These are phyloP conservation scores for Trichodelitschia bisporula DNA, from an alignment of 495 filamentous ascomycete genomes.

Conservation along the genomic window DNA sequence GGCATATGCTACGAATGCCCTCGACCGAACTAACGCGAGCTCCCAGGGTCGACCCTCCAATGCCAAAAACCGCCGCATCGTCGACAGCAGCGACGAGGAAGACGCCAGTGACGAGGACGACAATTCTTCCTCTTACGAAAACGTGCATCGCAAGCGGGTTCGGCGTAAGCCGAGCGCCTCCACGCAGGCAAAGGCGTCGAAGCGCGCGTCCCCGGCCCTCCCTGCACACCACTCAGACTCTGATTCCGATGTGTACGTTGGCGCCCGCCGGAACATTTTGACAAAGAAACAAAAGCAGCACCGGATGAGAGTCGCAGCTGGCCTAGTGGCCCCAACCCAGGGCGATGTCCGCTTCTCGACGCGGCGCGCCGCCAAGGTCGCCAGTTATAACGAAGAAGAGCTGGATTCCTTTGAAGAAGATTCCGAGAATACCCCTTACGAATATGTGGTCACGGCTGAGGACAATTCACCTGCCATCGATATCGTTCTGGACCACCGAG, in stretches of 20 bases:
- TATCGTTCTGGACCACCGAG: slow-evolving; percentile 60
- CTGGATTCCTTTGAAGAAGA: slow-evolving; percentile 25
- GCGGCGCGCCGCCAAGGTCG: slow-evolving; percentile 59
- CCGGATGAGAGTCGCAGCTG: slow-evolving; percentile 29
- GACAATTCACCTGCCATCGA: slow-evolving; percentile 66
- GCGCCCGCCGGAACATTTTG: slow-evolving; percentile 34
- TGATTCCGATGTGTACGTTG: slow-evolving; percentile 49
- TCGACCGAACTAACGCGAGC: too few relatives aligned
- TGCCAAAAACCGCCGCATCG: slow-evolving; percentile 25
- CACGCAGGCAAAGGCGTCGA: slow-evolving; percentile 36
- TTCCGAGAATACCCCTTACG: slow-evolving; percentile 18
- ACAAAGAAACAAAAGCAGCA: slow-evolving; percentile 51
- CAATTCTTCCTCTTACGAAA: too few relatives aligned
- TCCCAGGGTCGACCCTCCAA: too few relatives aligned
- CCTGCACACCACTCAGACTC: slow-evolving; percentile 35
- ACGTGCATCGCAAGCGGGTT: too few relatives aligned
- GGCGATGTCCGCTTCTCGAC: slow-evolving; percentile 78
- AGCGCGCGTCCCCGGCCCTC: slow-evolving; percentile 31
- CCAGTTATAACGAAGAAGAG: slow-evolving; percentile 68
- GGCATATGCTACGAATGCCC: too few relatives aligned
- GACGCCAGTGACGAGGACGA: too few relatives aligned
- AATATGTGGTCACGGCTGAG: slow-evolving; percentile 17
- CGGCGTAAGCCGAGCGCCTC: not conserved
- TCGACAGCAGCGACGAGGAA: slow-evolving; percentile 49
- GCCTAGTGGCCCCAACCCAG: slow-evolving; percentile 28